A percentile compares a stretch with the other conserved stretches of the same genome.
Evolutionary conservation across 306 rosid genomes (phyloP).

Genomic region (Aeschynomene evenia): DNA sequence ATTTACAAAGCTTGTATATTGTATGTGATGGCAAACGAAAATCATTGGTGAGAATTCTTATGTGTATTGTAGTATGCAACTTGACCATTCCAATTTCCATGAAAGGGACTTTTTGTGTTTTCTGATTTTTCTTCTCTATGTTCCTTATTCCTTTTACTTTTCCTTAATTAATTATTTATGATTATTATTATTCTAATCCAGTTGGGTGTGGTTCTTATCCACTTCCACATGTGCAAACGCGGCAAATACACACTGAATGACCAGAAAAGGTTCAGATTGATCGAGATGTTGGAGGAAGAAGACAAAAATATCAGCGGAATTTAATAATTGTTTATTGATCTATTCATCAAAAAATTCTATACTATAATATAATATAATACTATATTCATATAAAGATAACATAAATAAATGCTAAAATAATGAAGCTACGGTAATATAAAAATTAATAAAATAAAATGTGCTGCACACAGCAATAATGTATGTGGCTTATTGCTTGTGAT

Average conservation of each 20-base stretch:
- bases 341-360: background rate
- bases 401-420: background rate
- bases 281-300: background rate
- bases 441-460: background rate
- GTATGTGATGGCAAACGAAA: background rate
- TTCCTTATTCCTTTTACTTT: background rate
- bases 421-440: background rate
- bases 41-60: constrained; percentile 22
- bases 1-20: constrained; percentile 15
- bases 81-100: constrained; percentile 9
- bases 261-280: constrained; percentile 2
- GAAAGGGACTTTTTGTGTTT: constrained; percentile 2
- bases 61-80: background rate
- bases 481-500: too few species aligned
- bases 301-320: constrained; percentile 8
- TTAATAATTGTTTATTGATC: too few species aligned
- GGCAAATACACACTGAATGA: constrained; percentile 31
- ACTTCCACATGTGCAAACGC: constrained; percentile 25
- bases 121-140: background rate
- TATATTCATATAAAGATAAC: background rate
- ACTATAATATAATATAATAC: background rate
- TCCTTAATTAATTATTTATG: too few species aligned
- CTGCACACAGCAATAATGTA: background rate
- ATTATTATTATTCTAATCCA: background rate
- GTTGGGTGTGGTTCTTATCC: constrained; percentile 30